A percentile compares a stretch with the other conserved stretches of the same genome.
Conservation (phyloP, 225 moss, liverwort and hornwort genomes). For the Ulota crispa region DNA sequence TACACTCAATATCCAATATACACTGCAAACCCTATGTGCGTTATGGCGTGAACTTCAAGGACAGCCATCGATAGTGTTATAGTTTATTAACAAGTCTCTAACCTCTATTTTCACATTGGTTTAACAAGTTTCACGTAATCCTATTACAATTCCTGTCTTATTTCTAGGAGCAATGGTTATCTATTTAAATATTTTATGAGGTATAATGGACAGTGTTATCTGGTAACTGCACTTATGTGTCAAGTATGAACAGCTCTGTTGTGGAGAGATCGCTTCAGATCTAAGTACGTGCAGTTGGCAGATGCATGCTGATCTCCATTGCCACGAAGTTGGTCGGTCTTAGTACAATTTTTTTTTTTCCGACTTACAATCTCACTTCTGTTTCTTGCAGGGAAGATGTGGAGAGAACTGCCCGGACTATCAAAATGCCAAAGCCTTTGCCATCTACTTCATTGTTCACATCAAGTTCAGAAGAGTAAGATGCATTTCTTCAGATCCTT, state of each 20-base stretch:
- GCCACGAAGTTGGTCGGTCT: neutral
- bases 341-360: neutral
- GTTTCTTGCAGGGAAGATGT: slow-evolving; percentile 37
- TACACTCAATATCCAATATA: neutral
- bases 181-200: neutral
- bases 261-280: neutral
- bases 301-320: slow-evolving; percentile 1
- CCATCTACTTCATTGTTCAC: slow-evolving; percentile 17
- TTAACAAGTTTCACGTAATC: neutral
- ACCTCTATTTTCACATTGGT: neutral
- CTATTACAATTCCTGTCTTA: slow-evolving; percentile 9
- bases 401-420: slow-evolving; percentile 15
- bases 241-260: neutral
- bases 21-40: neutral
- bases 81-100: neutral
- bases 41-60: neutral
- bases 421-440: slow-evolving; percentile 27
- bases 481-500: neutral
- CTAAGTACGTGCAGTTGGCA: neutral
- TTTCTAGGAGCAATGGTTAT: slow-evolving; percentile 2
- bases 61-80: neutral
- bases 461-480: slow-evolving; percentile 45
- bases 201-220: neutral
- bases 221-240: slow-evolving; percentile 1
- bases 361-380: slow-evolving; percentile 4